Conservation (phyloP, 176 grass and related monocot genomes). For the Musa schizocarpa region DNA sequence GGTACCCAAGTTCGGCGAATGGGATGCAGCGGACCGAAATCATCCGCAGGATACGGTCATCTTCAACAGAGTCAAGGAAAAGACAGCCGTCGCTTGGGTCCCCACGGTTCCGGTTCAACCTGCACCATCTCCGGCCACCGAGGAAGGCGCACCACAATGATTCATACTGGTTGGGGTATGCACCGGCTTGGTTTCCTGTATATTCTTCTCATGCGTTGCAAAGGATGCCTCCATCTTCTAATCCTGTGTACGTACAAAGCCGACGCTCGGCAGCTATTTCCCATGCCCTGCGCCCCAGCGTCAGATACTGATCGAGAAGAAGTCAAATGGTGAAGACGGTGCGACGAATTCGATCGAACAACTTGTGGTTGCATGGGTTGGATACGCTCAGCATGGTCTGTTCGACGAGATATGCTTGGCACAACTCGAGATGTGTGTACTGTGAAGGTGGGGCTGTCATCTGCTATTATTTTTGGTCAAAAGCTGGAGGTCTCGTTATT, state of each 20-base stretch:
- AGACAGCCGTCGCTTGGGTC: neutral
- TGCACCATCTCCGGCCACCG: neutral
- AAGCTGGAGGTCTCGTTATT: no score
- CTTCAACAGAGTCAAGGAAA: conserved; percentile 10
- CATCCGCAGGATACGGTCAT: conserved; percentile 12
- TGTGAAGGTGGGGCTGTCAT: neutral
- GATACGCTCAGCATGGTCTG: neutral
- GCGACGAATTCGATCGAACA: neutral
- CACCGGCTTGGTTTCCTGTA: no score
- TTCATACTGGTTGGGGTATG: neutral
- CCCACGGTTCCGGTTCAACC: neutral
- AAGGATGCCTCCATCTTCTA: neutral
- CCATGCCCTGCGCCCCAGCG: neutral
- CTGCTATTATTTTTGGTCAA: neutral
- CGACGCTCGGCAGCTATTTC: neutral
- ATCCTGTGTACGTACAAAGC: no score
- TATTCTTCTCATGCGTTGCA: no score
- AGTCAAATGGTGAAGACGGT: neutral
- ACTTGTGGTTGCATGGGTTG: neutral
- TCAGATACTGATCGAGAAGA: neutral
- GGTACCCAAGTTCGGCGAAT: conserved; percentile 10
- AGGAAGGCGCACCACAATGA: neutral
- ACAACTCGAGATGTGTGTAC: neutral
- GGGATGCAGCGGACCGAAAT: neutral
- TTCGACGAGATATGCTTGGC: neutral